Conservation (phyloP, 164 flowering plant genomes). For the Sedum album region DNA sequence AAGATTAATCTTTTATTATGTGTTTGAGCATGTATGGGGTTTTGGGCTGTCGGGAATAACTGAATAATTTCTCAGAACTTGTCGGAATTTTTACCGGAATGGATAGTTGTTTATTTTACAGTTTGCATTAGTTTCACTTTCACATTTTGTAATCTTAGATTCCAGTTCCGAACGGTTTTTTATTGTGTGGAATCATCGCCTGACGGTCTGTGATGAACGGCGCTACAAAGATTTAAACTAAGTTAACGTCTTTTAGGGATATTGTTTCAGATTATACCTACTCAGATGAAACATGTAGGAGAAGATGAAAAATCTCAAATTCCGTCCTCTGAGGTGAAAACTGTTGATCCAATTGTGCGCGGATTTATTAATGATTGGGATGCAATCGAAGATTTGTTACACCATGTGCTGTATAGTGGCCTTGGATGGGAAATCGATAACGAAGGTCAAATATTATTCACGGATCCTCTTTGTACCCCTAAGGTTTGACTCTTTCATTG, state of each 20-base stretch:
- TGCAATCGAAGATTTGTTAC: slow-evolving; percentile 92
- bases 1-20: neutral
- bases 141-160: neutral
- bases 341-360: slow-evolving; percentile 76
- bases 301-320: slow-evolving; percentile 52
- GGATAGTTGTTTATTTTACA: neutral
- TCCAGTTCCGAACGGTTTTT: neutral
- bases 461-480: slow-evolving; percentile 91
- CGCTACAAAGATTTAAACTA: neutral
- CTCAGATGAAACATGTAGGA: slow-evolving; percentile 68
- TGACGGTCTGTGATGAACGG: neutral
- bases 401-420: slow-evolving; percentile 72
- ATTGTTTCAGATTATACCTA: slow-evolving; percentile 60
- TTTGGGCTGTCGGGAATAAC: neutral
- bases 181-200: neutral
- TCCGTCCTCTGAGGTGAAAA: slow-evolving; percentile 39
- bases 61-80: neutral
- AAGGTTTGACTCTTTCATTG: slow-evolving; percentile 39
- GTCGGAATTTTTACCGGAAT: neutral
- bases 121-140: neutral
- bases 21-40: neutral
- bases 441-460: slow-evolving; percentile 91
- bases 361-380: slow-evolving; percentile 94
- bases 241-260: neutral
- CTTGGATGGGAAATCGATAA: slow-evolving; percentile 98